phyloP scores from a whole-genome alignment of 768 basidiomycete species.

The Boletus speciosus region DNA sequence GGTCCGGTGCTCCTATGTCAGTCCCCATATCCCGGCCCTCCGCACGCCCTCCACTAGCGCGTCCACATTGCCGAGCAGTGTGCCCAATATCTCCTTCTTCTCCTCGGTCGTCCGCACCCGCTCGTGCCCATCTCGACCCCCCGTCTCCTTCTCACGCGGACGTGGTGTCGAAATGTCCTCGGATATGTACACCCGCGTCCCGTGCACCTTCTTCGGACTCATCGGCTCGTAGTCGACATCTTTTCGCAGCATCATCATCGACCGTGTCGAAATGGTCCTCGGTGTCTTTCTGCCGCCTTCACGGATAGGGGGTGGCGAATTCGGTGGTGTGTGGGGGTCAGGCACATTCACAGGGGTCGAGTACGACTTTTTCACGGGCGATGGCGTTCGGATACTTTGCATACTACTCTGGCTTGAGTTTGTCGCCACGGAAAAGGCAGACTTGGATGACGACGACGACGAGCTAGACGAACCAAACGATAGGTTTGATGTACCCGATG shows the following conservation, averaged over 20 bases:
- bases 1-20: slow-evolving; percentile 36
- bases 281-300: slow-evolving; percentile 20
- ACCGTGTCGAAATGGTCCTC: slow-evolving; percentile 32
- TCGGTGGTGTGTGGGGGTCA: slow-evolving; percentile 21
- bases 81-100: slow-evolving; percentile 77
- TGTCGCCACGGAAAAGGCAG: slow-evolving; percentile 39
- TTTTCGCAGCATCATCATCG: slow-evolving; percentile 62
- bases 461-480: slow-evolving; percentile 25
- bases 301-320: slow-evolving; percentile 27
- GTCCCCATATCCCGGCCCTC: slow-evolving; percentile 85
- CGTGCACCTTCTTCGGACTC: slow-evolving; percentile 60
- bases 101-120: slow-evolving; percentile 63
- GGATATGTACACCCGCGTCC: slow-evolving; percentile 29
- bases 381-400: slow-evolving; percentile 34
- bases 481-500: slow-evolving; percentile 14
- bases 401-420: slow-evolving; percentile 28
- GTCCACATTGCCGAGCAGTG: slow-evolving; percentile 88
- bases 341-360: slow-evolving; percentile 14
- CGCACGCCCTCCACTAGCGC: slow-evolving; percentile 84
- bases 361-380: slow-evolving; percentile 41
- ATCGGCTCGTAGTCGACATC: slow-evolving; percentile 73
- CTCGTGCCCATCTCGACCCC: slow-evolving; percentile 9
- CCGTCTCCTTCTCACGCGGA: not conserved
- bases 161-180: slow-evolving; percentile 17
- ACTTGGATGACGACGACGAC: slow-evolving; percentile 31